Evolutionary conservation across 257 asterid species (phyloP).

Genomic region (Orobanche coerulescens): DNA sequence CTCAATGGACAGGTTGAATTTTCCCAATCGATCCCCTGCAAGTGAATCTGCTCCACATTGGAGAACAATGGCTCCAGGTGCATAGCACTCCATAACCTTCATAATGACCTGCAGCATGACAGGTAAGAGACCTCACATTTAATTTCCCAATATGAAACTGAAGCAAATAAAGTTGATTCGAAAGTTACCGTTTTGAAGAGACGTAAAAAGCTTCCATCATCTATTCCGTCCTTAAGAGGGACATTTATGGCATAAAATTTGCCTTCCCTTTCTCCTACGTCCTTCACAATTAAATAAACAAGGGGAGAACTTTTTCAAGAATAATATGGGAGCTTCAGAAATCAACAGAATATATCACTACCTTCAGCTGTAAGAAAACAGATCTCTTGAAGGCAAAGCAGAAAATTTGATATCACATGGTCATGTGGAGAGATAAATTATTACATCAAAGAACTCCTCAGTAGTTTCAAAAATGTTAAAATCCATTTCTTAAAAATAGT

Average conservation of each 20-base stretch:
- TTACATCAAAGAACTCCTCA: neutral
- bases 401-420: constrained; percentile 1
- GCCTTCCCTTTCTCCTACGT: constrained; percentile 94
- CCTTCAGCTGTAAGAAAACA: neutral
- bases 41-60: constrained; percentile 99
- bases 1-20: constrained; percentile 98
- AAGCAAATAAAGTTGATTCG: neutral
- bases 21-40: constrained; percentile 98
- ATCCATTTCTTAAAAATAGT: neutral
- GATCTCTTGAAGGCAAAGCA: neutral
- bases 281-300: constrained; percentile 54
- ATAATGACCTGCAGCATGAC: constrained; percentile 55
- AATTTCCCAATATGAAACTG: constrained; percentile 4
- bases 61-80: constrained; percentile 97
- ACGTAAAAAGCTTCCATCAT: constrained; percentile 76
- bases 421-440: neutral
- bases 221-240: constrained; percentile 94
- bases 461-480: neutral
- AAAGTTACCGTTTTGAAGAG: constrained; percentile 74
- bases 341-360: neutral
- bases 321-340: constrained; percentile 7
- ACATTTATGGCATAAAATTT: constrained; percentile 91
- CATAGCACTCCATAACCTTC: constrained; percentile 86
- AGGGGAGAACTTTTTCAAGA: constrained; percentile 22
- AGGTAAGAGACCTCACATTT: constrained; percentile 17